Conservation (phyloP, 2,329 filamentous ascomycete species). For the Ambrosiella beaveri region DNA sequence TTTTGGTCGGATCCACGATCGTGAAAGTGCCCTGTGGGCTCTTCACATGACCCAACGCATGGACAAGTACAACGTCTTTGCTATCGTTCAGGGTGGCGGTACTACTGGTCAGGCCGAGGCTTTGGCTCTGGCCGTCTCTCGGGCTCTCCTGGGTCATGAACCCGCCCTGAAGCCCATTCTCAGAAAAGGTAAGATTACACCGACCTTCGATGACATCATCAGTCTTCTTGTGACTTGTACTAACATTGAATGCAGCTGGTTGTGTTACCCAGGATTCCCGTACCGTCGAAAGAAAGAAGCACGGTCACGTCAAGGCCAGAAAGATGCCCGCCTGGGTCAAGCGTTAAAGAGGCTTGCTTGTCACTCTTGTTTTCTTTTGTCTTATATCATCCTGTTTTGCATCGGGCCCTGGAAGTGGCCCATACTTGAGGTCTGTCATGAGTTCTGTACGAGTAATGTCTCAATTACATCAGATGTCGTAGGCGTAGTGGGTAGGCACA, state of each 20-base stretch:
- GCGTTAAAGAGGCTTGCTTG: constrained; percentile 27
- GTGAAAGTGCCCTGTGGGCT: constrained; percentile 87
- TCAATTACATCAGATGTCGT: neutral
- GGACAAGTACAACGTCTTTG: constrained; percentile 97
- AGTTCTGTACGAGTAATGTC: constrained; percentile 8
- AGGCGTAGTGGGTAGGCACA: neutral
- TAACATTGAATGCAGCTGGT: constrained; percentile 51
- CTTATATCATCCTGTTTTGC: neutral
- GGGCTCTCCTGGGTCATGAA: constrained; percentile 79
- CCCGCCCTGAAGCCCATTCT: constrained; percentile 76
- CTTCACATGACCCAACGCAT: constrained; percentile 65
- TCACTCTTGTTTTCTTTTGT: neutral
- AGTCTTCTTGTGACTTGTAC: constrained; percentile 17
- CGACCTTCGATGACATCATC: constrained; percentile 10
- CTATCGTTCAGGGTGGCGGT: constrained; percentile 66
- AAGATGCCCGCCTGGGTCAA: constrained; percentile 99
- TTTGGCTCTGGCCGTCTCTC: constrained; percentile 74
- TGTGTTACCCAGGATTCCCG: constrained; percentile 82
- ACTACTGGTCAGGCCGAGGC: constrained; percentile 93
- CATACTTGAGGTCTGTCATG: neutral
- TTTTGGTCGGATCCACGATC: constrained; percentile 79
- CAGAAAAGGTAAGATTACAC: constrained; percentile 55
- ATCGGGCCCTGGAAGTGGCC: neutral
- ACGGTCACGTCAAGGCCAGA: constrained; percentile 85
- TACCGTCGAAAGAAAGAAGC: constrained; percentile 94